These are phyloP conservation scores for Phtheirospermum japonicum DNA, from an alignment of 257 asterid species.

Conservation along the genomic window DNA sequence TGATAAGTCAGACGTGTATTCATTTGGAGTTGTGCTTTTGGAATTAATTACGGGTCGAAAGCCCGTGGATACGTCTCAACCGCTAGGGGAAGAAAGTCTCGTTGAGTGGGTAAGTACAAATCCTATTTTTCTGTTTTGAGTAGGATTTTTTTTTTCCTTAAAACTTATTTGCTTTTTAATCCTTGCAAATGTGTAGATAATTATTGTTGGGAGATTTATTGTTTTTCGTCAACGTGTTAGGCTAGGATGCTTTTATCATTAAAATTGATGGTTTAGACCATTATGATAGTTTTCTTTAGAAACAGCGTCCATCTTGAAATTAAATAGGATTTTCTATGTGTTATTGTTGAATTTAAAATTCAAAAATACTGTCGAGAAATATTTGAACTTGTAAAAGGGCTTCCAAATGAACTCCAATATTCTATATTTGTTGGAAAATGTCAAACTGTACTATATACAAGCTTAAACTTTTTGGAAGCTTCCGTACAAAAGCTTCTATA, in stretches of 20 bases:
- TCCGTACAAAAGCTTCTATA: no score
- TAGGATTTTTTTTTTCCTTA: not conserved
- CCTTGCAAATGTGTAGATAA: not conserved
- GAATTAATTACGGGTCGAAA: slow-evolving; percentile 88
- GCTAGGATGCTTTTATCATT: not conserved
- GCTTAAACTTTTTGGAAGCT: no score
- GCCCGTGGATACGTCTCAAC: slow-evolving; percentile 92
- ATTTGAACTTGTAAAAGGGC: no score
- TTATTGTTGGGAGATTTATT: not conserved
- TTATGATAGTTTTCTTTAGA: not conserved
- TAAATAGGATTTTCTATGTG: not conserved
- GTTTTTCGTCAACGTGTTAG: not conserved
- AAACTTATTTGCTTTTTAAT: not conserved
- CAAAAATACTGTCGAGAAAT: not conserved
- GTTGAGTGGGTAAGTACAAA: slow-evolving; percentile 85
- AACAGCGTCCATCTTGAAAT: not conserved
- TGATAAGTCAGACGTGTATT: slow-evolving; percentile 79
- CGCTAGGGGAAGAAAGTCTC: slow-evolving; percentile 85
- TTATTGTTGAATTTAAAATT: not conserved
- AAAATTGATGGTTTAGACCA: not conserved
- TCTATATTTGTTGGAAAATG: no score
- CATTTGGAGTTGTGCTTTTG: slow-evolving; percentile 90
- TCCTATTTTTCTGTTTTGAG: not conserved
- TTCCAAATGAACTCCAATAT: no score
- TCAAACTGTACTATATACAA: no score